Conservation (phyloP, 768 basidiomycete genomes). For the Psilocybe sp. region DNA sequence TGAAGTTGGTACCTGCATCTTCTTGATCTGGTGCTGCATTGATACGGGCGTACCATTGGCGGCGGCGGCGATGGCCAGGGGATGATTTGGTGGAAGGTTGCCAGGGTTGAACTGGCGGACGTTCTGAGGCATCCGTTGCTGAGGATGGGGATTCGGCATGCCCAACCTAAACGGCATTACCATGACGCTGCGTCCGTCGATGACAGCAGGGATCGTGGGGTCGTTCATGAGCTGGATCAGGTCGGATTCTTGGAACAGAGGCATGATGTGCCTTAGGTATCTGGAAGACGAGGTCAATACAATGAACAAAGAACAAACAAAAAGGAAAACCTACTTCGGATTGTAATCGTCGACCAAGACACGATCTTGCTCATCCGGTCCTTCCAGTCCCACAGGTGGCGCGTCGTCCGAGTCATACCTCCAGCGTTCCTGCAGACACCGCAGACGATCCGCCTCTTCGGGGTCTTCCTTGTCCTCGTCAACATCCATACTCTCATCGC, state of each 20-base stretch:
- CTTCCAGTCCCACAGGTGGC: slow-evolving; percentile 52
- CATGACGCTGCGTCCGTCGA: slow-evolving; percentile 50
- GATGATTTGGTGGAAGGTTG: slow-evolving; percentile 31
- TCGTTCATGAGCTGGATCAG: slow-evolving; percentile 50
- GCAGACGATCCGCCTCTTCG: slow-evolving; percentile 35
- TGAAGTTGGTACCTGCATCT: slow-evolving; percentile 53
- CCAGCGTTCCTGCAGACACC: slow-evolving; percentile 58
- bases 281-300: slow-evolving; percentile 26
- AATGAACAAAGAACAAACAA: slow-evolving; percentile 2
- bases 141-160: slow-evolving; percentile 27
- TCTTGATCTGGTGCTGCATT: slow-evolving; percentile 58
- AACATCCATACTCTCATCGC: slow-evolving; percentile 31
- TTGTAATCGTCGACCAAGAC: slow-evolving; percentile 71
- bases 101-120: slow-evolving; percentile 22
- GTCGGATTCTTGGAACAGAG: slow-evolving; percentile 55
- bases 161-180: slow-evolving; percentile 51
- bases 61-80: slow-evolving; percentile 43
- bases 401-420: slow-evolving; percentile 65
- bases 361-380: slow-evolving; percentile 67
- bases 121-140: slow-evolving; percentile 22
- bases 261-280: slow-evolving; percentile 53
- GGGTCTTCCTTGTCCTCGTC: slow-evolving; percentile 31
- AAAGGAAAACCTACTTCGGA: slow-evolving; percentile 35
- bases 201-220: slow-evolving; percentile 36
- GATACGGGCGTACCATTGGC: slow-evolving; percentile 53